phyloP scores from a whole-genome alignment of 352 stramenopile species.

The Globisporangium echinulatum region DNA sequence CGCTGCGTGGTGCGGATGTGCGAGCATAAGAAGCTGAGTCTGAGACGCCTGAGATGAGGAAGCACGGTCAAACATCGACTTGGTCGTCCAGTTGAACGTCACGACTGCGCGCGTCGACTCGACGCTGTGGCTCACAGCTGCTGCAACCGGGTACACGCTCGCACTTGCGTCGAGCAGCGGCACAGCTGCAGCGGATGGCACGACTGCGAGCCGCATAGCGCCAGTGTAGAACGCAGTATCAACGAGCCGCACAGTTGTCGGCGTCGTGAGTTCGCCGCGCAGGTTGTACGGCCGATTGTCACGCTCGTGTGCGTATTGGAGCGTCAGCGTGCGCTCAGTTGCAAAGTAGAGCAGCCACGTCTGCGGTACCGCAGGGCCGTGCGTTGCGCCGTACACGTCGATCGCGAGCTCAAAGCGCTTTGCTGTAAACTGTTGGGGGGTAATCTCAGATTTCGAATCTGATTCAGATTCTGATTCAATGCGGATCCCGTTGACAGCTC shows the following conservation, averaged over 20 bases:
- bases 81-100: constrained; percentile 58
- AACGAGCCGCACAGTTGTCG: constrained; percentile 66
- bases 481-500: constrained; percentile 42
- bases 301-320: constrained; percentile 62
- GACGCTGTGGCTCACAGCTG: constrained; percentile 34
- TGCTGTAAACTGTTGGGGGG: constrained; percentile 41
- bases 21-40: constrained; percentile 55
- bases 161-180: constrained; percentile 43
- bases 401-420: constrained; percentile 67
- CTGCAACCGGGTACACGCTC: constrained; percentile 43
- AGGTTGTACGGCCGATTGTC: constrained; percentile 63
- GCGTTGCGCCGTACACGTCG: constrained; percentile 50
- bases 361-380: constrained; percentile 18
- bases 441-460: neutral
- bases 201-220: constrained; percentile 46
- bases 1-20: constrained; percentile 62
- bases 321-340: constrained; percentile 45
- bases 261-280: constrained; percentile 54
- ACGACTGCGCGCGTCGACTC: constrained; percentile 22
- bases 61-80: constrained; percentile 19
- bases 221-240: constrained; percentile 62
- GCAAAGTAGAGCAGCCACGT: constrained; percentile 79
- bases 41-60: too few species aligned
- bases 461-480: constrained; percentile 17
- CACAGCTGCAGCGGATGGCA: constrained; percentile 27